Base-by-base conservation (phyloP, 352 stramenopile genomes). In the Phytophthora sojae region DNA sequence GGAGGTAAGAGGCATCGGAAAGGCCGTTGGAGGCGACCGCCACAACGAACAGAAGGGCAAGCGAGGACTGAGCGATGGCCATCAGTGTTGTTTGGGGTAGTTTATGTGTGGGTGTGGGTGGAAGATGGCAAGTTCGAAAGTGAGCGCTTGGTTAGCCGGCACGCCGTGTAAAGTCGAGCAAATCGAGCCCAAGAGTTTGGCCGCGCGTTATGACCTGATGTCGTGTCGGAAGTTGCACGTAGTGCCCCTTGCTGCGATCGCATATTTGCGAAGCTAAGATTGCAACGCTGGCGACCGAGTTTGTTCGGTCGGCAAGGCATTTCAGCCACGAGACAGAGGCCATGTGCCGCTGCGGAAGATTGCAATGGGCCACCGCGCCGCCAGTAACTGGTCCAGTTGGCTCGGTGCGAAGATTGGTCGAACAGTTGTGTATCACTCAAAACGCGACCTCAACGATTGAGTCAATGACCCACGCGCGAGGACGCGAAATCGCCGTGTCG, bases 311-410 rank as follows among this genome's bases (percentile, higher is more conserved):
- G 53, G 57, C 45, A 12, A 47, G 55, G 32, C 55, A 70, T 74
- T 19, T 52, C 29, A 29, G 52, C 66, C 61, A 75, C 21, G 50
- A 66, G 57, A 26, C 21, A 30, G 21, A 35, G 30, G 26, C 56
- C 68, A 76, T 11, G 26, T 76, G 68, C 62, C 71, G 62, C 53
- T 37, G 57, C 44, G 30, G 62, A 68, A 76, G 57, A 64, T 67
- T 59, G 57, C 42, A 72, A 52, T n/a, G 42, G 37, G 53, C 55
- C 60, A 70, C 49, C 14, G 49, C 53, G 52, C 58, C 42, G 51
- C 23, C 35, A 45, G 62, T 75, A 23, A 32, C 30, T 32, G 26
- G 26, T 30, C 26, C 26, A 30, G 26, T 30, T 30, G 26, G 44
- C 12, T 59, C 52, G 32, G 50, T 55, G 29, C 44, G n/a, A 44